Evolutionary conservation across 2,329 filamentous ascomycete genomes (phyloP).

Genomic region (Phaeosphaeria sp.): DNA sequence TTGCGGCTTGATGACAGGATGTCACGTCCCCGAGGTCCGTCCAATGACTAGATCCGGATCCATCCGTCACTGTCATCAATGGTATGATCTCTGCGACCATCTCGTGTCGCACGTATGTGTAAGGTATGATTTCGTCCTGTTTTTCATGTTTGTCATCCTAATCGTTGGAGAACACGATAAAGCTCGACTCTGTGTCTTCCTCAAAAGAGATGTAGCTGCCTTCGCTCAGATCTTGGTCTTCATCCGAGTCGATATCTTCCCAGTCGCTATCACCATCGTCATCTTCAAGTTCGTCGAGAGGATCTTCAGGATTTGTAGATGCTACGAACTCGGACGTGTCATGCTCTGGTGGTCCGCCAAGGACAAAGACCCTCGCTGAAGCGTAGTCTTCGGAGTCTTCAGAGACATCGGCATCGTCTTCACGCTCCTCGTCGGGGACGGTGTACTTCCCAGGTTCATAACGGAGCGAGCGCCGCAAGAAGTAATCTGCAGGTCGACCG

Average conservation of each 20-base stretch:
- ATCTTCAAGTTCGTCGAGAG: slow-evolving; percentile 11
- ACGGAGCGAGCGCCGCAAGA: slow-evolving; percentile 32
- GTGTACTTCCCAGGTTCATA: slow-evolving; percentile 39
- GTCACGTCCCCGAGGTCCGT: background rate
- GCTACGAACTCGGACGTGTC: background rate
- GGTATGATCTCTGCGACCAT: background rate
- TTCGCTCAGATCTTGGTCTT: slow-evolving; percentile 12
- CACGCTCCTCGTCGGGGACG: slow-evolving; percentile 3
- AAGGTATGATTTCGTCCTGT: background rate
- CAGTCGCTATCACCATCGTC: slow-evolving; percentile 31
- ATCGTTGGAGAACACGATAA: slow-evolving; percentile 31
- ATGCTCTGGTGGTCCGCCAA: slow-evolving; percentile 5
- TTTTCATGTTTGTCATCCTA: slow-evolving; percentile 9
- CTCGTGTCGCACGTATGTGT: background rate
- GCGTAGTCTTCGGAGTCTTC: slow-evolving; percentile 32
- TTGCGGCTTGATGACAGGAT: background rate
- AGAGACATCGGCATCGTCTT: slow-evolving; percentile 16
- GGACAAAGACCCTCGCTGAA: slow-evolving; percentile 6
- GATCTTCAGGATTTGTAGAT: slow-evolving; percentile 2
- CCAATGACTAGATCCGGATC: background rate
- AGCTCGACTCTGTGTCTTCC: slow-evolving; percentile 25
- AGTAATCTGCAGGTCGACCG: slow-evolving; percentile 32
- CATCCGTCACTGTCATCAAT: background rate
- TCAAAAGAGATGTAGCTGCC: slow-evolving; percentile 24
- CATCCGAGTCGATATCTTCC: slow-evolving; percentile 28